phyloP scores from a whole-genome alignment of 805 yeast genomes.

The Cyberlindnera meyerae region DNA sequence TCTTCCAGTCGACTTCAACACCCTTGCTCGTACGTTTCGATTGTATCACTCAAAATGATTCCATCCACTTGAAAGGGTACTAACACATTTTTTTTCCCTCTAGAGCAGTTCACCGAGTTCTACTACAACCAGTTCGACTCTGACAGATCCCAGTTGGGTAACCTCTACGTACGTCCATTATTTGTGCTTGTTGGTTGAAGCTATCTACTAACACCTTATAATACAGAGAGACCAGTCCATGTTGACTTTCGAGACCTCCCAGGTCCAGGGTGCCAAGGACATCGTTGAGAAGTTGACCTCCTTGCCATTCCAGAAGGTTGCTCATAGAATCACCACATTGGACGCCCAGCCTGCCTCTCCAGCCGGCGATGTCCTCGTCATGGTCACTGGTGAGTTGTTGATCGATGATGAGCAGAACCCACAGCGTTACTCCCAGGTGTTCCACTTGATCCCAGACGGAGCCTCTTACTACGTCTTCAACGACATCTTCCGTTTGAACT shows the following conservation, averaged over 20 bases:
- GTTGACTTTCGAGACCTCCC: conserved; percentile 94
- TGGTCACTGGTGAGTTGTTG: conserved; percentile 95
- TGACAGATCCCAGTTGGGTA: conserved; percentile 88
- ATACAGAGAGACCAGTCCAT: conserved; percentile 83
- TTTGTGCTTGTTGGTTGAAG: neutral
- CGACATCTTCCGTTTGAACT: conserved; percentile 94
- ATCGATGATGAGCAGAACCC: conserved; percentile 91
- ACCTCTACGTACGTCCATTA: conserved; percentile 58
- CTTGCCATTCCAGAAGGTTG: conserved; percentile 88
- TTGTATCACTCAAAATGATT: neutral
- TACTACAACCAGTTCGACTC: conserved; percentile 93
- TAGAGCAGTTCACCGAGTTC: conserved; percentile 83
- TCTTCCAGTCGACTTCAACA: conserved; percentile 42
- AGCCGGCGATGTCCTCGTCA: conserved; percentile 85
- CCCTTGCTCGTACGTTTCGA: conserved; percentile 35
- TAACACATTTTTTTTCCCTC: conserved; percentile 7
- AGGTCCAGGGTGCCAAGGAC: conserved; percentile 88
- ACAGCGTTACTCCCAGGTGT: conserved; percentile 95
- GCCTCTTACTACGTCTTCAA: conserved; percentile 90
- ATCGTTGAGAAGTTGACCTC: conserved; percentile 89
- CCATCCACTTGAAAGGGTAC: neutral
- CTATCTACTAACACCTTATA: neutral
- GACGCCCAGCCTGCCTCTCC: conserved; percentile 98
- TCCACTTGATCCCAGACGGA: conserved; percentile 93
- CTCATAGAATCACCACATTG: conserved; percentile 88